phyloP scores from a whole-genome alignment of 2,329 filamentous ascomycete genomes.

The Curvularia sp. region DNA sequence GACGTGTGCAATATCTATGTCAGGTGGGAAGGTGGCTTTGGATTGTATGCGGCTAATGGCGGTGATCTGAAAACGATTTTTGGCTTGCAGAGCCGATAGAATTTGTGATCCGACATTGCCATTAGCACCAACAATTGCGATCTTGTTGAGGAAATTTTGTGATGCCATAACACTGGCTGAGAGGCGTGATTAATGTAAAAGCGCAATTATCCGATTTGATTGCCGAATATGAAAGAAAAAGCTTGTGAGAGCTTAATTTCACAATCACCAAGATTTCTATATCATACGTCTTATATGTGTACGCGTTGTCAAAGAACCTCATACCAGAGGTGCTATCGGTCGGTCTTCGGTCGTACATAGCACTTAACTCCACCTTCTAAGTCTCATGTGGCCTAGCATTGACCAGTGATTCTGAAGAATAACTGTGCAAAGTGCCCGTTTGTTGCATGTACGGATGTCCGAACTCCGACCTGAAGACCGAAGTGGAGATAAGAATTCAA shows the following conservation, averaged over 20 bases:
- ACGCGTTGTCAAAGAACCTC: neutral
- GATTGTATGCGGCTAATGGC: constrained; percentile 58
- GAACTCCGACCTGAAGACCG: neutral
- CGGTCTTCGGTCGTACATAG: constrained; percentile 10
- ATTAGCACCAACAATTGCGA: constrained; percentile 51
- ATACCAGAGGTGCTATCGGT: neutral
- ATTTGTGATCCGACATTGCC: constrained; percentile 40
- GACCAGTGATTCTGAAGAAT: neutral
- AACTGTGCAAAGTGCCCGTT: neutral
- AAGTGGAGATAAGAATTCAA: neutral
- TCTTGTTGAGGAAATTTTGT: constrained; percentile 35
- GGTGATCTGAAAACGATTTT: constrained; percentile 57
- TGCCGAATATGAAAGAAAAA: neutral
- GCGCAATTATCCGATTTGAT: neutral
- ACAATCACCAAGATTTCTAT: neutral
- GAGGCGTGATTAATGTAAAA: neutral
- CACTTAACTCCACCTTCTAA: neutral
- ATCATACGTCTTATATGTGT: neutral
- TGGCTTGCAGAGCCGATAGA: constrained; percentile 52
- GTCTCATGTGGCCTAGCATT: neutral
- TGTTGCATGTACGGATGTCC: constrained; percentile 2
- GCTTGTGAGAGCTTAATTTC: neutral
- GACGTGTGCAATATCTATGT: constrained; percentile 50
- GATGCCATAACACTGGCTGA: neutral
- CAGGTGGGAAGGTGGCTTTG: constrained; percentile 51